Evolutionary conservation across 495 filamentous ascomycete species (phyloP).

Genomic region (Aspergillus diversus): DNA sequence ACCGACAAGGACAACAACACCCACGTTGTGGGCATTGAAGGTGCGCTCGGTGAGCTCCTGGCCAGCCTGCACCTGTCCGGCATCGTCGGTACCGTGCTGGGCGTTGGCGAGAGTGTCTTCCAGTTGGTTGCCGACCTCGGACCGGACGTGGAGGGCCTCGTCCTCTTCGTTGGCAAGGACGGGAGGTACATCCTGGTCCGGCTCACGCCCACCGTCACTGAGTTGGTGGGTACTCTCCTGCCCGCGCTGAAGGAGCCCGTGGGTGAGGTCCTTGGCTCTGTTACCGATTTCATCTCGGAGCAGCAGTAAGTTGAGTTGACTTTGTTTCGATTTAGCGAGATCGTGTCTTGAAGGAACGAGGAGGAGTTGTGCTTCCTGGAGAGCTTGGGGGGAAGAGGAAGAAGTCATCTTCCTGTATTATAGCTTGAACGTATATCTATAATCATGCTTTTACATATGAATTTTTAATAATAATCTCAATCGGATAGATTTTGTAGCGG

Average conservation of each 20-base stretch:
- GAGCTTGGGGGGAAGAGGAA: not conserved
- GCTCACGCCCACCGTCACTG: constrained; percentile 26
- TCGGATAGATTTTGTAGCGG: not conserved
- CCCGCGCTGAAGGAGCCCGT: constrained; percentile 21
- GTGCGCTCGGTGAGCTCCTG: not conserved
- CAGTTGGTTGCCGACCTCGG: constrained; percentile 20
- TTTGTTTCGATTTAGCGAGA: constrained; percentile 6
- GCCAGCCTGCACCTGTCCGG: not conserved
- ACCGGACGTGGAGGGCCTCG: constrained; percentile 22
- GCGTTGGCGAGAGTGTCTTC: constrained; percentile 16
- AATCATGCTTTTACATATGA: not conserved
- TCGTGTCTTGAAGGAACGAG: constrained; percentile 9
- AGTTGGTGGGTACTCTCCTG: constrained; percentile 23
- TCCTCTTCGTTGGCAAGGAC: constrained; percentile 25
- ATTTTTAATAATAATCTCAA: not conserved
- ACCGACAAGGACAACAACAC: not conserved
- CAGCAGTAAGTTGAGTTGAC: no score
- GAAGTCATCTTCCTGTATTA: constrained; percentile 19
- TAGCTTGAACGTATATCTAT: constrained; percentile 16
- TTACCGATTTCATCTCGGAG: no score
- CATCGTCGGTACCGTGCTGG: constrained; percentile 11
- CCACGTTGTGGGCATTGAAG: constrained; percentile 4
- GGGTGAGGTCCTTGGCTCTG: constrained; percentile 14
- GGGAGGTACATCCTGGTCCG: constrained; percentile 24
- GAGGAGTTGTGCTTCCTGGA: constrained; percentile 11